These are phyloP conservation scores for Bipolaris cookei DNA, from an alignment of 2,329 filamentous ascomycete genomes.

Conservation along the genomic window DNA sequence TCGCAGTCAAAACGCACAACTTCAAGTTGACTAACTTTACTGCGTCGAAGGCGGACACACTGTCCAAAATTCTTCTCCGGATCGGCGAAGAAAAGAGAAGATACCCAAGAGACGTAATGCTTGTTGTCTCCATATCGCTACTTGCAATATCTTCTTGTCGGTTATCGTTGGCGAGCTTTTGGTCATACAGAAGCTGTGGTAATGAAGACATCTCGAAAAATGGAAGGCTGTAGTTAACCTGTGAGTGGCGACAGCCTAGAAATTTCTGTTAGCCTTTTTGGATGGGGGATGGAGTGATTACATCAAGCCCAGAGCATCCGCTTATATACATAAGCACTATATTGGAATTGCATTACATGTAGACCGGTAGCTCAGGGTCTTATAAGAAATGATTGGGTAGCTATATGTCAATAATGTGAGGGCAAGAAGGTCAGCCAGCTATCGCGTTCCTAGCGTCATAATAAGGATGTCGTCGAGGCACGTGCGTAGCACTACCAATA, in stretches of 20 bases:
- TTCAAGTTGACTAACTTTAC: conserved; percentile 1
- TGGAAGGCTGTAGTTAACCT: not conserved
- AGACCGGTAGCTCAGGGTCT: not conserved
- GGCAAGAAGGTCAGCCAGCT: conserved; percentile 1
- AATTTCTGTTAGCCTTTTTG: not conserved
- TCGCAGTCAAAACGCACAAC: not conserved
- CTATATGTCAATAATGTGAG: not conserved
- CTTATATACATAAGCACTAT: not conserved
- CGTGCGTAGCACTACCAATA: conserved; percentile 7
- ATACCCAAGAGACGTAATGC: not conserved
- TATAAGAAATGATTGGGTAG: not conserved
- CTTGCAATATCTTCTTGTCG: not conserved
- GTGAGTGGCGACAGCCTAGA: not conserved
- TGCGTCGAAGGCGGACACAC: not conserved
- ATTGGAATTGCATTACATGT: not conserved
- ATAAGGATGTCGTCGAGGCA: conserved; percentile 3
- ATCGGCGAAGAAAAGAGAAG: conserved; percentile 1
- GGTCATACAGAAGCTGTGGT: not conserved
- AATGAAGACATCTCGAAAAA: conserved; percentile 2
- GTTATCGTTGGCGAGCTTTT: not conserved
- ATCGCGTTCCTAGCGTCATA: not conserved
- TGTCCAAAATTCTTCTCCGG: conserved; percentile 2
- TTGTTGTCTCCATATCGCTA: not conserved
- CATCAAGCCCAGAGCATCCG: not conserved
- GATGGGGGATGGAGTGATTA: not conserved